phyloP scores from a whole-genome alignment of 257 asterid species.

The Haberlea rhodopensis region DNA sequence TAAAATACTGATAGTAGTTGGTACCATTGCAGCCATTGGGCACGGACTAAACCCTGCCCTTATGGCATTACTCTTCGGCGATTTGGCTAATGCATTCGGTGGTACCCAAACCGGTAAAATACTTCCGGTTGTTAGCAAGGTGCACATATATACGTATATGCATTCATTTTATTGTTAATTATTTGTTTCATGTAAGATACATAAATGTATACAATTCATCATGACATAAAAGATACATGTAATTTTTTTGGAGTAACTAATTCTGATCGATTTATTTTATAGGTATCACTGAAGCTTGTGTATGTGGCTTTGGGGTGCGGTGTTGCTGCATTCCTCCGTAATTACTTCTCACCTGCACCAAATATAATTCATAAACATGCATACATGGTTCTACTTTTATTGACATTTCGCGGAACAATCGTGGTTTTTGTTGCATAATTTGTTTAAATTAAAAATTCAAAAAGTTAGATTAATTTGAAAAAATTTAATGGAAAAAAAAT shows the following conservation, averaged over 20 bases:
- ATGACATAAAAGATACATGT: too few relatives aligned
- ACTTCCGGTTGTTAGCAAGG: constrained; percentile 53
- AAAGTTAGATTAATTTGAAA: too few relatives aligned
- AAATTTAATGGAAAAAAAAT: too few relatives aligned
- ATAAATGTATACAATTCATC: too few relatives aligned
- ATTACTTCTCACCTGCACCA: constrained; percentile 22
- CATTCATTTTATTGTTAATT: neutral
- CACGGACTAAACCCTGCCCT: constrained; percentile 68
- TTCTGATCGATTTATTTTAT: neutral
- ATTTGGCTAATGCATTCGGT: constrained; percentile 67
- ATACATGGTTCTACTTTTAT: too few relatives aligned
- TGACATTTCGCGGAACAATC: too few relatives aligned
- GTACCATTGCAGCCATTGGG: constrained; percentile 62
- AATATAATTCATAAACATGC: neutral
- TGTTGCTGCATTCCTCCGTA: constrained; percentile 66
- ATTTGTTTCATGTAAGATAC: too few relatives aligned
- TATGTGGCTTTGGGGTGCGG: constrained; percentile 75
- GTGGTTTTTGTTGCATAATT: too few relatives aligned
- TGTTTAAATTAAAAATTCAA: too few relatives aligned
- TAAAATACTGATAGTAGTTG: constrained; percentile 54
- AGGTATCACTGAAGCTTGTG: constrained; percentile 69
- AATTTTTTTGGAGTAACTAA: neutral
- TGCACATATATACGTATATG: constrained; percentile 2
- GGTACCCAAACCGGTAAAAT: constrained; percentile 25
- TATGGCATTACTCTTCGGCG: constrained; percentile 75